Evolutionary conservation across 345 rosid genomes (phyloP), one percentile per base, ranked within the genome.

Genomic region (Arabidopsis arenosa): DNA sequence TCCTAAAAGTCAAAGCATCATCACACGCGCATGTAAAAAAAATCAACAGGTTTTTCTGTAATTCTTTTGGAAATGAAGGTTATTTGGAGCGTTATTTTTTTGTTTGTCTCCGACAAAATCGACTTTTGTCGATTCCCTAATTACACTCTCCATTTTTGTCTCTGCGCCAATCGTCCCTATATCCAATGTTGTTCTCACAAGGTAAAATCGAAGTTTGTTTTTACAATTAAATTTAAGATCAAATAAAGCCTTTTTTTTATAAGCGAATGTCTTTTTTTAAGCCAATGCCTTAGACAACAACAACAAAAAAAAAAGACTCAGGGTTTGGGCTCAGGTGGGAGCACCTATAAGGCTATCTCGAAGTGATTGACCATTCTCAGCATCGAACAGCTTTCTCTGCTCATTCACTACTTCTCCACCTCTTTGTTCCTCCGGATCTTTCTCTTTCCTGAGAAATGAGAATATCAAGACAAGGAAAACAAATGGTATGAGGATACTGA

Each of bases 361-460:
- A 57, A 57, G 40, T 8, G 62, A 32, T 35, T 57, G 41, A 57
- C 23, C 10, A 13, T 14, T n/a, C n/a, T 52, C 61, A 9, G 33
- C 61, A 57, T 57, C 62, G 1, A 57, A 14, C 21, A 33, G 23
- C 62, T 57, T 33, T 23, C 62, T 33, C 62, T 57, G 23, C 58
- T 53, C 85, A 0, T 65, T 71, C 4, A 8, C 47, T 39, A 52
- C 39, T 4, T 76, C 71, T 65, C 60, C 2, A 53, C 36, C 39
- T 63, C 75, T 51, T 61, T 61, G 39, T 36, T 36, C 39, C 57
- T 68, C 80, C 51, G 26, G 26, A 23, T 23, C 26, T 23, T 23
- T 23, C 26, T 23, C 26, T 23, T 69, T 69, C 75, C 80, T 69
- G 64, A 52, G 39, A 68, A 52, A 41, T 9, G 44, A 4, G 44